Conservation (phyloP, 352 stramenopile genomes). For the Phytopythium chamaehyphon region DNA sequence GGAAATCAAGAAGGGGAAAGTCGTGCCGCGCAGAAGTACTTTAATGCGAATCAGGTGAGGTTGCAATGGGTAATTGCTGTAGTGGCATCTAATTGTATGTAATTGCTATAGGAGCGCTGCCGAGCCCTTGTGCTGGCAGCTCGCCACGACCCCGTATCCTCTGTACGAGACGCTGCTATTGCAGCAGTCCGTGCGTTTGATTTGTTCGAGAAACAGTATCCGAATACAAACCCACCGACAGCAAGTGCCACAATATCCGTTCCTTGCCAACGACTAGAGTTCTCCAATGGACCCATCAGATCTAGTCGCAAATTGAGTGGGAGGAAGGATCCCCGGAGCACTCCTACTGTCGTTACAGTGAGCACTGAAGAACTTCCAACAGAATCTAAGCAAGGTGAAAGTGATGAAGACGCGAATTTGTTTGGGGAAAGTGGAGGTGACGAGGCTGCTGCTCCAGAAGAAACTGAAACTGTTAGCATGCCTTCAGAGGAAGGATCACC, state of each 20-base stretch:
- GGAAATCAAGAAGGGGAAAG: conserved; percentile 13
- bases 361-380: background rate
- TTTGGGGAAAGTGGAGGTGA: conserved; percentile 32
- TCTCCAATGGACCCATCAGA: no score
- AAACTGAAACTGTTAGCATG: background rate
- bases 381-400: conserved; percentile 1
- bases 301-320: no score
- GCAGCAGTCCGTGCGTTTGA: conserved; percentile 33
- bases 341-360: no score
- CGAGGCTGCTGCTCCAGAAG: conserved; percentile 19
- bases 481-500: conserved; percentile 4
- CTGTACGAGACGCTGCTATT: conserved; percentile 49
- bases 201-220: conserved; percentile 30
- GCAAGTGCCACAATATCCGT: background rate
- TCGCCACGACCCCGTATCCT: conserved; percentile 47
- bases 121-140: conserved; percentile 34
- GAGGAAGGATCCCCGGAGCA: background rate
- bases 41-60: conserved; percentile 30
- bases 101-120: conserved; percentile 27
- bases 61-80: conserved; percentile 9
- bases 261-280: no score
- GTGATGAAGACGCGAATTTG: conserved; percentile 10
- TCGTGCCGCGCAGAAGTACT: conserved; percentile 20
- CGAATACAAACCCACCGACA: background rate
- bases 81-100: conserved; percentile 3